These are phyloP conservation scores for Colletotrichum costaricense DNA, from an alignment of 2,329 filamentous ascomycete genomes.

Conservation along the genomic window DNA sequence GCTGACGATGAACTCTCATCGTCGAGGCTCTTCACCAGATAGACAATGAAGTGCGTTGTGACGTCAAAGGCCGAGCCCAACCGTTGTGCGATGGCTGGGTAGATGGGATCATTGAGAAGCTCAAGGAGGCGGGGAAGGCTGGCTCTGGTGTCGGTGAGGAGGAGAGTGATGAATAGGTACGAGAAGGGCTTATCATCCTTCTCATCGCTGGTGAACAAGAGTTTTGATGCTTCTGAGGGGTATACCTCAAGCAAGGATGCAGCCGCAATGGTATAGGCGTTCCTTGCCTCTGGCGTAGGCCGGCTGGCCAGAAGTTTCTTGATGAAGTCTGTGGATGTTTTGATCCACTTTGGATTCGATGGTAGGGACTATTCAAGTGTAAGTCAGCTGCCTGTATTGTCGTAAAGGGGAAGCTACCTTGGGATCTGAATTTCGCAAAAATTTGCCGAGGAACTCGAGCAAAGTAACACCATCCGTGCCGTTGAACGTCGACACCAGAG, in stretches of 20 bases:
- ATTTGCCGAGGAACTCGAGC: constrained; percentile 64
- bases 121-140: constrained; percentile 70
- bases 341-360: constrained; percentile 65
- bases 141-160: constrained; percentile 74
- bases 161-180: constrained; percentile 72
- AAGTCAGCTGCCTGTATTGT: constrained; percentile 33
- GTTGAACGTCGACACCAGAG: constrained; percentile 64
- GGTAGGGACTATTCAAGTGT: constrained; percentile 56
- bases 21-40: constrained; percentile 66
- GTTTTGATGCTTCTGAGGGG: constrained; percentile 54
- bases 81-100: constrained; percentile 61
- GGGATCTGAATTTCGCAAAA: constrained; percentile 61
- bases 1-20: constrained; percentile 49
- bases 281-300: constrained; percentile 65
- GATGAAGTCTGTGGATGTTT: constrained; percentile 58
- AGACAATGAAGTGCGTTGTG: constrained; percentile 69
- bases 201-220: constrained; percentile 64
- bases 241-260: constrained; percentile 69
- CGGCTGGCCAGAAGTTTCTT: constrained; percentile 64
- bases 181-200: constrained; percentile 64
- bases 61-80: constrained; percentile 72
- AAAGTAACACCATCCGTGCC: constrained; percentile 71
- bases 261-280: constrained; percentile 69
- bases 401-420: constrained; percentile 51
- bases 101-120: constrained; percentile 66